These are phyloP conservation scores for Lumnitzera racemosa DNA, from an alignment of 345 rosid genomes.

Conservation along the genomic window DNA sequence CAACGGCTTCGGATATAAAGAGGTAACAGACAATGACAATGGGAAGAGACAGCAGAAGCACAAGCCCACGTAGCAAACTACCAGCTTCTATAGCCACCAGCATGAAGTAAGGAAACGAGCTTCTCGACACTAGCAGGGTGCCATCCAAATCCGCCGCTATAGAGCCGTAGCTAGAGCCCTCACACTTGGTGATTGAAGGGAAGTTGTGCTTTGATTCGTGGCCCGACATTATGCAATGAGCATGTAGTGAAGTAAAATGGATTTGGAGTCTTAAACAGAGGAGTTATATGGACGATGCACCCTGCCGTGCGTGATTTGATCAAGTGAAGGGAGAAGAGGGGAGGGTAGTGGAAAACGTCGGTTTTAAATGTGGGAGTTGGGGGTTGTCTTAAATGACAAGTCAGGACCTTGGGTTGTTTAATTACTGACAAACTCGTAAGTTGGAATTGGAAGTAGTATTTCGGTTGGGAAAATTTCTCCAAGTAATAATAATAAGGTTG, in stretches of 20 bases:
- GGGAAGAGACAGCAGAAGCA: slow-evolving; percentile 71
- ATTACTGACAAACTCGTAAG: no score
- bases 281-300: background rate
- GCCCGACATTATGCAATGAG: slow-evolving; percentile 23
- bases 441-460: no score
- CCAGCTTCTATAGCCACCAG: slow-evolving; percentile 91
- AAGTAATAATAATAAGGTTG: no score
- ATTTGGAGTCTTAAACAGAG: background rate
- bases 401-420: background rate
- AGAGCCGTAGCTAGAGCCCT: slow-evolving; percentile 37
- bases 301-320: background rate
- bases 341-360: slow-evolving; percentile 37
- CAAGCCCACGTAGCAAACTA: slow-evolving; percentile 72
- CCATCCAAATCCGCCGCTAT: slow-evolving; percentile 95
- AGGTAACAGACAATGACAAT: slow-evolving; percentile 55
- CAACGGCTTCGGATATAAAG: slow-evolving; percentile 71
- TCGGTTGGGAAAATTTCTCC: no score
- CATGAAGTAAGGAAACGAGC: slow-evolving; percentile 91
- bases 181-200: slow-evolving; percentile 50
- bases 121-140: slow-evolving; percentile 62
- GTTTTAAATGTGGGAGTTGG: slow-evolving; percentile 50
- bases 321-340: slow-evolving; percentile 1
- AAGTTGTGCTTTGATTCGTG: slow-evolving; percentile 20
- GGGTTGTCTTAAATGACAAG: slow-evolving; percentile 10
- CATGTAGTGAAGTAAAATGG: no score